These are phyloP conservation scores for Ilyonectria sp. DNA, from an alignment of 2,329 filamentous ascomycete species.

Conservation along the genomic window DNA sequence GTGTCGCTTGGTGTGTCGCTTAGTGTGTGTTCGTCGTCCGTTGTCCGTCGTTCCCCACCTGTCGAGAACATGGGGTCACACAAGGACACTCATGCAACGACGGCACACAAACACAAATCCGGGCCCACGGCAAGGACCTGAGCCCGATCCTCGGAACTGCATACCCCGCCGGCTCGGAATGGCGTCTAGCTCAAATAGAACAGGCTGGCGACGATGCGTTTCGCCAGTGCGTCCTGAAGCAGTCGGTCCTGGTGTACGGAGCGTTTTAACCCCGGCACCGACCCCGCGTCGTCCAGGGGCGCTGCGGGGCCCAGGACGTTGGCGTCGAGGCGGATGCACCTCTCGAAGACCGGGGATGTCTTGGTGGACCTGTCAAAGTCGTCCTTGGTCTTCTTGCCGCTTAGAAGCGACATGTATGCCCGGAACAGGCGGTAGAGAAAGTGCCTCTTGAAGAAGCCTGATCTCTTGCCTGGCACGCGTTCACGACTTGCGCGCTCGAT, in stretches of 20 bases:
- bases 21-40: no score
- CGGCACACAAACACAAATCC: no score
- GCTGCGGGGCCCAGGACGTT: background rate
- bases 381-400: background rate
- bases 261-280: no score
- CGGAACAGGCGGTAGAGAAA: background rate
- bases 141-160: no score
- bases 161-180: background rate
- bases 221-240: no score
- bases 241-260: no score
- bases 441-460: background rate
- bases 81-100: no score
- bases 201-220: no score
- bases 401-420: background rate
- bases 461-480: background rate
- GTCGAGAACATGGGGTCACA: no score
- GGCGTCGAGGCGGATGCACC: background rate
- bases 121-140: no score
- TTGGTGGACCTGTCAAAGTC: background rate
- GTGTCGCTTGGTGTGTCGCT: no score
- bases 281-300: background rate
- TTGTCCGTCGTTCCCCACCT: no score
- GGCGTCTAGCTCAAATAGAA: slow-evolving; percentile 4
- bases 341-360: background rate
- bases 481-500: background rate